phyloP scores from a whole-genome alignment of 345 rosid genomes.

The Tarenaya hassleriana region DNA sequence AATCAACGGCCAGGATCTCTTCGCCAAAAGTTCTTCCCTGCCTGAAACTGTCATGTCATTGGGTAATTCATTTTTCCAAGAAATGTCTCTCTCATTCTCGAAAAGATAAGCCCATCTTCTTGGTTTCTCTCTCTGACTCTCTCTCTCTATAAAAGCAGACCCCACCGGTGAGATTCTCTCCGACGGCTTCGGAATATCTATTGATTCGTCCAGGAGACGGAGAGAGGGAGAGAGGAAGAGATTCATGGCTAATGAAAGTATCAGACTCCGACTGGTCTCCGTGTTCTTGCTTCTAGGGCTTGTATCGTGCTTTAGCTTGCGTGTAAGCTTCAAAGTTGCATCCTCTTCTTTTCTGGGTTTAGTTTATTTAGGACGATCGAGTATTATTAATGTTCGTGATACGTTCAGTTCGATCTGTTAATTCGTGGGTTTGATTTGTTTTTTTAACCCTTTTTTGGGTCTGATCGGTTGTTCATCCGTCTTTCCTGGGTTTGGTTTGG shows the following conservation, averaged over 20 bases:
- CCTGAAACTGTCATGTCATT: not conserved
- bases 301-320: constrained; percentile 18
- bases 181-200: not conserved
- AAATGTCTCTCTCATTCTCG: constrained; percentile 23
- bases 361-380: not conserved
- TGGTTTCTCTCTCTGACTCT: constrained; percentile 1
- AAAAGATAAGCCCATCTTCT: constrained; percentile 25
- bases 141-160: constrained; percentile 10
- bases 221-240: not conserved
- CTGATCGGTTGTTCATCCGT: not conserved
- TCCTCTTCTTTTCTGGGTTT: not conserved
- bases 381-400: not conserved
- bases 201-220: not conserved
- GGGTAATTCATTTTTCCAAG: constrained; percentile 29
- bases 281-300: constrained; percentile 28
- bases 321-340: constrained; percentile 12
- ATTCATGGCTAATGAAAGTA: constrained; percentile 23
- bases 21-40: not conserved
- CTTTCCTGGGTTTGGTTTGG: not conserved
- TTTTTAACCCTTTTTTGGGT: no score
- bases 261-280: constrained; percentile 25
- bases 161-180: constrained; percentile 9
- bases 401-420: no score
- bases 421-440: no score
- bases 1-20: constrained; percentile 30